Percentiles rank a stretch among this genome's conserved stretches.
Evolutionary conservation across 1,139 yeast species (phyloP).

Genomic region (Geotrichum candidum): DNA sequence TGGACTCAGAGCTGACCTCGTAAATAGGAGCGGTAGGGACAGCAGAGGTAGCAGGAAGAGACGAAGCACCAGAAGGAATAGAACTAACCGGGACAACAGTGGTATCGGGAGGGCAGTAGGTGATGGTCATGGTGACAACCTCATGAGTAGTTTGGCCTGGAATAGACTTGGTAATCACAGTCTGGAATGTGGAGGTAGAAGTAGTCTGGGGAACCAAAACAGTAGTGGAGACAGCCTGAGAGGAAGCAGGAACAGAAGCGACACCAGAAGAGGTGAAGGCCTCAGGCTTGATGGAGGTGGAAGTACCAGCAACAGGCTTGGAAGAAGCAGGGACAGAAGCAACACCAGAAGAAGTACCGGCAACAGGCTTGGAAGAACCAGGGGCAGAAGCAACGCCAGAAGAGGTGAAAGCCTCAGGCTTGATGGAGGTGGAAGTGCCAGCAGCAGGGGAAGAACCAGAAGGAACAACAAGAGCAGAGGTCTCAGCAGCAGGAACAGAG

Average conservation of each 20-base stretch:
- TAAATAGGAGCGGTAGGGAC: too few species aligned
- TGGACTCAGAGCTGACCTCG: too few species aligned
- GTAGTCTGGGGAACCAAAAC: slow-evolving; percentile 1
- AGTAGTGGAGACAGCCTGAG: background rate
- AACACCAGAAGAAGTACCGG: background rate
- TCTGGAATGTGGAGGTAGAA: background rate
- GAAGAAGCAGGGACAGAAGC: background rate
- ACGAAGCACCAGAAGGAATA: background rate
- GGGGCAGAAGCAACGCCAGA: background rate
- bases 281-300: background rate
- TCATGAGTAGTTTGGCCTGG: slow-evolving; percentile 7
- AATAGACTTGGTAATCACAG: background rate
- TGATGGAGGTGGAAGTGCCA: background rate
- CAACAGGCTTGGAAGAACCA: background rate
- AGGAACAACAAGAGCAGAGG: background rate
- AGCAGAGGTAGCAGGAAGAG: background rate
- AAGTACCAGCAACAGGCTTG: background rate
- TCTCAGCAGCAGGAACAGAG: background rate
- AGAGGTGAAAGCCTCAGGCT: background rate
- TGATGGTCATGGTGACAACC: slow-evolving; percentile 2
- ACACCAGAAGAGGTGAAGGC: too few species aligned
- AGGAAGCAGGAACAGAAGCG: background rate
- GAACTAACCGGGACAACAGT: background rate
- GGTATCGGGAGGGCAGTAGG: slow-evolving; percentile 7
- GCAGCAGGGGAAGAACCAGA: background rate